These are phyloP conservation scores for Pezicula neosporulosa DNA, from an alignment of 2,329 filamentous ascomycete genomes.

Conservation along the genomic window DNA sequence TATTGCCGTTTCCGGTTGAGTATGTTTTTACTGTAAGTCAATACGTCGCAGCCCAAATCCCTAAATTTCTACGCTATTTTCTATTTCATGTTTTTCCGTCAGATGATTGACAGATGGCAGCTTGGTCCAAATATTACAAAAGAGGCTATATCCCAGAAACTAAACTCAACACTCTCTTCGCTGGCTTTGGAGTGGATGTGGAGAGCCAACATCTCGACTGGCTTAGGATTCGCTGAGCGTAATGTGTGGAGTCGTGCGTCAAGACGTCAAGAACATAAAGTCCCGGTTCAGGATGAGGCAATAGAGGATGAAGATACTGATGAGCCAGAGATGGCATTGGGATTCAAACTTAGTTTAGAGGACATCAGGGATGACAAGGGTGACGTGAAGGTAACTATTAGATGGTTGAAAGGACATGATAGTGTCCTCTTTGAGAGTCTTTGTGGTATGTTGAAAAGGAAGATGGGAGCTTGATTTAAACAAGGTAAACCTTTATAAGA, in stretches of 20 bases:
- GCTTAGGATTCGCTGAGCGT: constrained; percentile 25
- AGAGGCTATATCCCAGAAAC: constrained; percentile 2
- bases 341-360: constrained; percentile 53
- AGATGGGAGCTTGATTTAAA: constrained; percentile 24
- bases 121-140: background rate
- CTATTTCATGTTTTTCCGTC: background rate
- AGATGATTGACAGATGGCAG: background rate
- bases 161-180: constrained; percentile 25
- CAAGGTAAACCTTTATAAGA: background rate
- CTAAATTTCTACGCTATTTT: background rate
- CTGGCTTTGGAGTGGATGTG: constrained; percentile 27
- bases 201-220: constrained; percentile 17
- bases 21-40: constrained; percentile 33
- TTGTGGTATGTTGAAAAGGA: constrained; percentile 70
- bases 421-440: constrained; percentile 81
- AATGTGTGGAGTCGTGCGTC: constrained; percentile 29
- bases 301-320: constrained; percentile 30
- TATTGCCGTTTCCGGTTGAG: constrained; percentile 49
- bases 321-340: constrained; percentile 43
- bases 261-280: constrained; percentile 31
- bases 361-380: constrained; percentile 32
- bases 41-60: background rate
- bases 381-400: constrained; percentile 46
- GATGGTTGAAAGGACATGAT: constrained; percentile 77
- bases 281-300: constrained; percentile 13